Conservation (phyloP, 2,329 filamentous ascomycete genomes). For the Alternaria rosae region DNA sequence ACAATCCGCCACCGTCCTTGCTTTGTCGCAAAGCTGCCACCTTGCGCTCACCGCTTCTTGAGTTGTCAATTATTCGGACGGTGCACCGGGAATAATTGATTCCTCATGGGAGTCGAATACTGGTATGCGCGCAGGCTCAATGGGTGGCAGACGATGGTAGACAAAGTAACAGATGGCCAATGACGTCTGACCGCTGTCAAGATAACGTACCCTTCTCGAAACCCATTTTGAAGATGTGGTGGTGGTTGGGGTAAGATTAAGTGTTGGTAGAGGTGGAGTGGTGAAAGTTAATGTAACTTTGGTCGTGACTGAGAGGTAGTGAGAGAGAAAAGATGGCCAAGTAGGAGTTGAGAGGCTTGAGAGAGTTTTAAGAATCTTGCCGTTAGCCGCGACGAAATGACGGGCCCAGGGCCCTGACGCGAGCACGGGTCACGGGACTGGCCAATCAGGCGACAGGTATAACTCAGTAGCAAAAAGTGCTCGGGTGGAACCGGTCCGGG, state of each 20-base stretch:
- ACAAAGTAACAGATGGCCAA: constrained; percentile 31
- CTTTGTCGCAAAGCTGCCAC: constrained; percentile 39
- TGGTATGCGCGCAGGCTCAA: constrained; percentile 33
- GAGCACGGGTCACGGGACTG: constrained; percentile 10
- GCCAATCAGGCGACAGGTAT: constrained; percentile 23
- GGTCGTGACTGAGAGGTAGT: constrained; percentile 20
- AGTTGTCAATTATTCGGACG: constrained; percentile 5
- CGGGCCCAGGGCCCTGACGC: constrained; percentile 13
- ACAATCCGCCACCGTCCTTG: constrained; percentile 23
- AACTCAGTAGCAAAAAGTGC: constrained; percentile 19
- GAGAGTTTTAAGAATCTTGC: constrained; percentile 13
- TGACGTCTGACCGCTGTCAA: constrained; percentile 38
- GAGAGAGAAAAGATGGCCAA: constrained; percentile 33
- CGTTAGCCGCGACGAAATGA: constrained; percentile 24
- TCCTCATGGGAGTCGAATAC: constrained; percentile 11
- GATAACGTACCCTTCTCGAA: constrained; percentile 50
- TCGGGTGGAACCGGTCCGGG: constrained; percentile 31
- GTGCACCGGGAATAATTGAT: constrained; percentile 5
- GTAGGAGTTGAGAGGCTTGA: constrained; percentile 32
- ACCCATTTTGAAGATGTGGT: constrained; percentile 47
- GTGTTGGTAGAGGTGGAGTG: constrained; percentile 1
- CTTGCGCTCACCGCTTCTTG: constrained; percentile 19
- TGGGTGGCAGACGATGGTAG: constrained; percentile 25
- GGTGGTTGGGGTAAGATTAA: constrained; percentile 6
- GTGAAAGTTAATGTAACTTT: not conserved